Percentiles rank a stretch among this genome's conserved stretches.
phyloP scores from a whole-genome alignment of 2,329 filamentous ascomycete genomes.

The Tolypocladium tundrense region DNA sequence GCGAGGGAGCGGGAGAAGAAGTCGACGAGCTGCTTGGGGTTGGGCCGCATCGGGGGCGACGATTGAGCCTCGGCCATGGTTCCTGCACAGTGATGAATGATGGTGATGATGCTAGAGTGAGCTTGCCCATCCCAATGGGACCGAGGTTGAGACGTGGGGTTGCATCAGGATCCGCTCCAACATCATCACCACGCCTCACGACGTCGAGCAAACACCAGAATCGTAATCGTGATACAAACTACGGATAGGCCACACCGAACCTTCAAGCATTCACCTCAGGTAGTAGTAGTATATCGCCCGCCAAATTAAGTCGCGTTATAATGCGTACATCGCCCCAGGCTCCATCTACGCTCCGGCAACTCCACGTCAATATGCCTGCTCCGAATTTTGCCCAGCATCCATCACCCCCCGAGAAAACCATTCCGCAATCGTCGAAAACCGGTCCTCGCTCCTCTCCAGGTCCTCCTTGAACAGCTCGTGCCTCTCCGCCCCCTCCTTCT shows the following conservation, averaged over 20 bases:
- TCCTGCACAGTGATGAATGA: background rate
- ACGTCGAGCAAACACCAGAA: background rate
- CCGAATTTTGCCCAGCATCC: constrained; percentile 36
- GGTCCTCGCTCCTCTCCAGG: constrained; percentile 64
- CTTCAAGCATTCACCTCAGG: background rate
- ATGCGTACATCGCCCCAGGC: background rate
- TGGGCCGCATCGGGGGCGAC: constrained; percentile 9
- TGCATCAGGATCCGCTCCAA: background rate
- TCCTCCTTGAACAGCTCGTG: constrained; percentile 85
- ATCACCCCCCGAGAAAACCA: constrained; percentile 95
- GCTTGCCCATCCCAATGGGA: background rate
- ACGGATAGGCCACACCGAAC: background rate
- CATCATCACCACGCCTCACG: background rate
- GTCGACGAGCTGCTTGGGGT: constrained; percentile 20
- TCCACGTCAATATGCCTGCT: constrained; percentile 8
- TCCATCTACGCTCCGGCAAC: background rate
- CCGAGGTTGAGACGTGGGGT: background rate
- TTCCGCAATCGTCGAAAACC: constrained; percentile 84
- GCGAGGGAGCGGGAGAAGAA: constrained; percentile 34
- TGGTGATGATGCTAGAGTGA: background rate
- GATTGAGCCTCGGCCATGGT: background rate
- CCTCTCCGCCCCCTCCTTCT: constrained; percentile 75
- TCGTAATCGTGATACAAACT: background rate
- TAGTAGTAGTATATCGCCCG: background rate
- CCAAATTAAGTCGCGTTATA: background rate